These are phyloP conservation scores for Phytophthora quininea DNA, from an alignment of 352 stramenopile species.

Conservation along the genomic window DNA sequence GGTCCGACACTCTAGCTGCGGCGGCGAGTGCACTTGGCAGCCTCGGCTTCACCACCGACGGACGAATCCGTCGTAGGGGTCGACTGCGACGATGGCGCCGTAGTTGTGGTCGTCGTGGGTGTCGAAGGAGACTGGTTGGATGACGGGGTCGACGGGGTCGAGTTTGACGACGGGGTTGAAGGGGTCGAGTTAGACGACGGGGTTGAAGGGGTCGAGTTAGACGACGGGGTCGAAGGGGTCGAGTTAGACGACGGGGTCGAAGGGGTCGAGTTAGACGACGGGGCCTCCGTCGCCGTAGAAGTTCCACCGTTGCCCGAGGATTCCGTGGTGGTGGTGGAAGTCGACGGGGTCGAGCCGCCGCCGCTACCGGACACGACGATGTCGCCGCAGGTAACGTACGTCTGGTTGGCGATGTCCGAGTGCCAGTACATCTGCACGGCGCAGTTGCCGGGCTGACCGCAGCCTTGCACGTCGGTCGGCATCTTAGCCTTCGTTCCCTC, in stretches of 20 bases:
- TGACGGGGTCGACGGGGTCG: not conserved
- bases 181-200: not conserved
- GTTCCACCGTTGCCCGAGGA: slow-evolving; percentile 1
- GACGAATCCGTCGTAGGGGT: slow-evolving; percentile 10
- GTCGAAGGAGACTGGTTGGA: slow-evolving; percentile 6
- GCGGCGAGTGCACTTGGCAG: slow-evolving; percentile 26
- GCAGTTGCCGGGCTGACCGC: slow-evolving; percentile 35
- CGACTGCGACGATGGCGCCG: slow-evolving; percentile 2
- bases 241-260: slow-evolving; percentile 6
- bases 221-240: not conserved
- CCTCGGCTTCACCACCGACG: slow-evolving; percentile 20
- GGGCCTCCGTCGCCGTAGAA: not conserved
- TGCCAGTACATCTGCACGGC: slow-evolving; percentile 40
- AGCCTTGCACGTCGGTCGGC: slow-evolving; percentile 38
- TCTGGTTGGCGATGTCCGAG: slow-evolving; percentile 34
- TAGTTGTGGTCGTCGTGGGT: slow-evolving; percentile 11
- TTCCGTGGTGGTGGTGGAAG: slow-evolving; percentile 16
- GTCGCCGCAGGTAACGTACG: slow-evolving; percentile 36
- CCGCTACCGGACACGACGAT: slow-evolving; percentile 31
- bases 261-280: slow-evolving; percentile 2
- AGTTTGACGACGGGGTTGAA: too few species aligned
- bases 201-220: not conserved
- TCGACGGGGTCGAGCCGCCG: not conserved
- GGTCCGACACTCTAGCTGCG: slow-evolving; percentile 19
- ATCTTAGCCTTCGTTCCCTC: slow-evolving; percentile 38